Base-by-base conservation (phyloP, 306 rosid species). In the Cucurbita maxima region DNA sequence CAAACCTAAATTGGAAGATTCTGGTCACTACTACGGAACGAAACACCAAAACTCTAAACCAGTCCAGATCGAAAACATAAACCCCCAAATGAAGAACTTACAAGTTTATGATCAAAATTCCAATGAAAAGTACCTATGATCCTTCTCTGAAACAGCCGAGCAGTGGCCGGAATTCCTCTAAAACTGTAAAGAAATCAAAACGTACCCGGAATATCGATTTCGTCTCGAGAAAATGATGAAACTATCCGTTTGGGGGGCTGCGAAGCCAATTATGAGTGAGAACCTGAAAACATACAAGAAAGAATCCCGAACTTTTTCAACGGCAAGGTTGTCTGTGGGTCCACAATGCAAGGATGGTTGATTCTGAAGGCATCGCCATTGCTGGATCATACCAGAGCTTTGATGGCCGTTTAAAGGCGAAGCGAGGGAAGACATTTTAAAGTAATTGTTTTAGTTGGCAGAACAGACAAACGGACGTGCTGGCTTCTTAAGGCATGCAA, bases 121-220 rank as follows among this genome's bases (percentile, higher is more conserved):
- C 16, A 12, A 34, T 8, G 25, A 72, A 37, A 37, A n/a, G 36
- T 75, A 81, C 83, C 94, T 75, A 47, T 63, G 64, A 71, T 74
- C 67, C 69, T 78, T 72, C 81, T 76, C 78, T 72, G 80, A 66
- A 74, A 70, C 62, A 69, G 77, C 80, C 19, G 71, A 74, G 60
- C 75, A 57, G 74, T 78, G 81, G 85, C 81, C 68, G 82, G 76
- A 72, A 77, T 72, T 47, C 80, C 47, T 68, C 80, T 77, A 79
- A 53, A 79, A 47, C 76, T 19, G 64, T 76, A 82, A 25, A 48
- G 76, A 60, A 72, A 50, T 57, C 56, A 20, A 62, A 64, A 51
- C 22, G 71, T 12, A 84, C 76, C 78, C 76, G 79, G 74, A 81
- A 79, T 61, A 52, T 58, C 19, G 36, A 61, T 15, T 58, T 48